Evolutionary conservation across 805 yeast genomes (phyloP), one percentile per base, ranked within the genome.

Genomic region (Blastobotrys chiropterorum): DNA sequence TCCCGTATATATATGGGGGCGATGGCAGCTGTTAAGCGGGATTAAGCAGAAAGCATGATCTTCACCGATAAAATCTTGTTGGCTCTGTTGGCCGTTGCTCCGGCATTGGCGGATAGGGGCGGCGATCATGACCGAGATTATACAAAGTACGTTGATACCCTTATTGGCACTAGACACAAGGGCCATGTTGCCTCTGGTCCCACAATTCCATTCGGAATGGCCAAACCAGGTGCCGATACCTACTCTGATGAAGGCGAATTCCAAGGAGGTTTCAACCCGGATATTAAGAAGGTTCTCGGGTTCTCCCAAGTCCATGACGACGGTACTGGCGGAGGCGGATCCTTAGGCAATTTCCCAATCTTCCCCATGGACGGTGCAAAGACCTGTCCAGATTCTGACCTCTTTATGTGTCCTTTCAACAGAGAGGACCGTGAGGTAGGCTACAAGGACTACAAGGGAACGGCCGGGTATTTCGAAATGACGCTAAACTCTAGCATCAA

Each of bases 241-340:
- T 17, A 46, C 30, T 68, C 68, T 6, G 67, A 67, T 52, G 15
- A 11, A 67, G 64, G 49, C 61, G n/a, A n/a, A n/a, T n/a, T n/a
- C n/a, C 71, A 13, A 43, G 46, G 30, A 14, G 74, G 73, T 3
- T 70, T 64, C 53, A 65, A 67, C 1, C 43, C 43, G 43, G 13
- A 39, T 15, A 17, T 6, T 7, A 72, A 71, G 6, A 46, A 56
- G 6, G 56, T 70, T 13, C 54, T 60, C 38, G 72, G 69, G 7
- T 57, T 70, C 38, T 67, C 72, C 1, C 63, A 69, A 69, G 62
- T 70, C 67, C 74, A 70, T 54, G 72, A 68, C 46, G 61, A 67
- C 2, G 74, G 74, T 3, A 69, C 71, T 2, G 74, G 73, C n/a
- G 72, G 72, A 2, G 65, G 72, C 3, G 72, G 73, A 21, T 44